A percentile compares a stretch with the other conserved stretches of the same genome.
Conservation (phyloP, 345 rosid species). For the Boechera stricta region DNA sequence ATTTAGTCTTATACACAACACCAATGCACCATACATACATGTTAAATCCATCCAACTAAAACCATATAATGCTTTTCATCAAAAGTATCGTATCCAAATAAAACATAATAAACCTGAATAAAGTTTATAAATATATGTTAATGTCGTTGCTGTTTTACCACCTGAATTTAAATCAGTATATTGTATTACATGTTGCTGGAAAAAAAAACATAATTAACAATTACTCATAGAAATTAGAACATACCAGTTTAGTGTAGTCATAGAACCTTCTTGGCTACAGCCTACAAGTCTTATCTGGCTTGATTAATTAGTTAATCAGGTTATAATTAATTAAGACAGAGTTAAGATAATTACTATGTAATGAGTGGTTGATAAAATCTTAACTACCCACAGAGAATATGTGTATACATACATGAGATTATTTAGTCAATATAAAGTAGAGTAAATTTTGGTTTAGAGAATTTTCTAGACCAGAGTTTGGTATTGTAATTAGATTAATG, state of each 20-base stretch:
- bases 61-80: too few species aligned
- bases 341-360: not conserved
- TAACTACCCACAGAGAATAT: constrained; percentile 15
- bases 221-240: not conserved
- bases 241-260: not conserved
- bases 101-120: not conserved
- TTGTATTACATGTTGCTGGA: not conserved
- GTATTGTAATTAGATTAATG: constrained; percentile 6
- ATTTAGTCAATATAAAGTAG: not conserved
- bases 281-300: not conserved
- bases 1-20: not conserved
- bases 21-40: not conserved
- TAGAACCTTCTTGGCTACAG: constrained; percentile 6
- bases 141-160: too few species aligned
- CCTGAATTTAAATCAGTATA: too few species aligned
- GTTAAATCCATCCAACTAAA: too few species aligned
- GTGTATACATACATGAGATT: constrained; percentile 11
- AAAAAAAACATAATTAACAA: not conserved
- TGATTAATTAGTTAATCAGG: constrained; percentile 3
- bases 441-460: not conserved
- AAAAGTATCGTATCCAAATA: not conserved
- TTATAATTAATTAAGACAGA: not conserved
- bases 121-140: too few species aligned
- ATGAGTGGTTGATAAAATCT: constrained; percentile 25
- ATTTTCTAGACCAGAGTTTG: constrained; percentile 1